phyloP scores from a whole-genome alignment of 164 flowering plant species.

The Saururus chinensis region DNA sequence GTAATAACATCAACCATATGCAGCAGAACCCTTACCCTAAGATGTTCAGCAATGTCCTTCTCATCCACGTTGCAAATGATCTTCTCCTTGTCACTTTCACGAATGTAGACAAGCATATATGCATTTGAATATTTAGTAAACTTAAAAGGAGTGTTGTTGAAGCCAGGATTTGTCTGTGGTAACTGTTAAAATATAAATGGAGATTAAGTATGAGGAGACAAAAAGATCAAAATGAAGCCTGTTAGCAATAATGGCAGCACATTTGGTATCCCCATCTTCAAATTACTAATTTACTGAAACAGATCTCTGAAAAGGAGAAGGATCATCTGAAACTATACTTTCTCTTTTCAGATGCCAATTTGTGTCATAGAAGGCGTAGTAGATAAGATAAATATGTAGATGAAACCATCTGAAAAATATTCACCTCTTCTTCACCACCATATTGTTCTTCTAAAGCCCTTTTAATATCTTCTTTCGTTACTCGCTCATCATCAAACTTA shows the following conservation, averaged over 20 bases:
- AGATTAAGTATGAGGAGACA: slow-evolving; percentile 2
- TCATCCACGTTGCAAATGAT: slow-evolving; percentile 30
- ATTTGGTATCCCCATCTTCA: not conserved
- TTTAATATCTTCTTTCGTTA: slow-evolving; percentile 73
- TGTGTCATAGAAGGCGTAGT: too few species aligned
- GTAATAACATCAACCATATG: not conserved
- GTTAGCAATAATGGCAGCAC: not conserved
- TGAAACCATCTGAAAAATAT: not conserved
- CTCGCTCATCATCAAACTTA: slow-evolving; percentile 90
- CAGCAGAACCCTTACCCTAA: slow-evolving; percentile 36
- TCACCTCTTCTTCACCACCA: slow-evolving; percentile 92
- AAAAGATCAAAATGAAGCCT: not conserved
- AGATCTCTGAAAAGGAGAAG: too few species aligned
- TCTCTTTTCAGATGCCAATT: too few species aligned
- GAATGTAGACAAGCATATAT: slow-evolving; percentile 57
- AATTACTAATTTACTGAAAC: too few species aligned
- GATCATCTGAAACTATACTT: too few species aligned
- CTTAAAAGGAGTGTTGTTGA: slow-evolving; percentile 75
- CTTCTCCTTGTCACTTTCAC: slow-evolving; percentile 51
- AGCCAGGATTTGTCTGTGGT: slow-evolving; percentile 84
- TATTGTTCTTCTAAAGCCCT: slow-evolving; percentile 81
- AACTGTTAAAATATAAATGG: slow-evolving; percentile 29
- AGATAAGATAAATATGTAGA: too few species aligned
- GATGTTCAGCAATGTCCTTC: slow-evolving; percentile 84
- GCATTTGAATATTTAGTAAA: slow-evolving; percentile 83